Evolutionary conservation across 352 stramenopile genomes (phyloP), one percentile per base, ranked within the genome.

Genomic region (Pythium rhizo-oryzae): DNA sequence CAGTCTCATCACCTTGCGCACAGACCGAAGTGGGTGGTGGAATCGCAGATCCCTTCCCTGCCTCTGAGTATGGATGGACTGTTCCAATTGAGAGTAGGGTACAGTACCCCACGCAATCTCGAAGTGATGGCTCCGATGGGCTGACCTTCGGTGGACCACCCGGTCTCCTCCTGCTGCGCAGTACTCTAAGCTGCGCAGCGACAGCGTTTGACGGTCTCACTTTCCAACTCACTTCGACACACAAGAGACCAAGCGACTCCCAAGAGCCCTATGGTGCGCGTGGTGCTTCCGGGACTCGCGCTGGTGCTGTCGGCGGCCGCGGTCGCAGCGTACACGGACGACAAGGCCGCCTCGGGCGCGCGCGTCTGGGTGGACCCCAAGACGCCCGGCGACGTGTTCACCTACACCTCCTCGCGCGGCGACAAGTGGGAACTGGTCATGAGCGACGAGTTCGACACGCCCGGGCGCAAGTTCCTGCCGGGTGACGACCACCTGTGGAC

Each of bases 401-500:
- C 39, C 8, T 89, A 89, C 63, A 72, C 39, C 0, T 80, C 62
- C 11, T 83, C 76, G 1, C 74, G 77, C 12, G 78, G 78, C 15
- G 62, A 76, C 25, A 69, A 46, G n/a, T 85, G 76, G 72, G 47
- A 89, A 15, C 69, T 94, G 52, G 78, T 91, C 25, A 91, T 93
- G 80, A 93, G 83, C 58, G 86, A 94, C 69, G 80, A 90, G 62
- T 88, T 93, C 51, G 87, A 90, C 66, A 80, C 62, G 70, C 15
- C 21, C 71, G 78, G 89, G 19, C 83, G 97, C 2, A 87, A 64
- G 37, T 99, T 99, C 70, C 62, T 76, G 33, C 92, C 98, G 30
- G 97, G 96, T 11, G 65, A 85, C 24, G 96, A 99, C 77, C 93
- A 97, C 39, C 72, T 94, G 12, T 99, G 97, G 97, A 99, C 94